phyloP scores from a whole-genome alignment of 1,284 basidiomycete species.

The Trichosporon inkin region DNA sequence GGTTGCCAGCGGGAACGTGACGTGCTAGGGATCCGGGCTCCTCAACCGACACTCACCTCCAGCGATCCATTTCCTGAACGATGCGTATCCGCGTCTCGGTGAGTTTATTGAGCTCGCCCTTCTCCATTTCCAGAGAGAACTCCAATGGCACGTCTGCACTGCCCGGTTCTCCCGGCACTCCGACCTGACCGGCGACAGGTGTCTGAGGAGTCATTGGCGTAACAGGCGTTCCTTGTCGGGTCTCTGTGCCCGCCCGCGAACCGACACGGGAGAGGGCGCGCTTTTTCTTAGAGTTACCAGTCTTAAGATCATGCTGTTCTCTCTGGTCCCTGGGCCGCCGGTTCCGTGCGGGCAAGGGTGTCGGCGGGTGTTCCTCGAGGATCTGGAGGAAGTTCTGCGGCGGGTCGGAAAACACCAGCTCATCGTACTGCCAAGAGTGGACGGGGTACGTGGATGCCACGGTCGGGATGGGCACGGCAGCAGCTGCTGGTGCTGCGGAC shows the following conservation, averaged over 20 bases:
- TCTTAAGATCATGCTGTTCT: slow-evolving; percentile 29
- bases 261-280: slow-evolving; percentile 39
- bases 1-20: not conserved
- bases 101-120: slow-evolving; percentile 73
- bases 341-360: slow-evolving; percentile 65
- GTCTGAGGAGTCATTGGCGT: slow-evolving; percentile 4
- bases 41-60: slow-evolving; percentile 39
- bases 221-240: slow-evolving; percentile 6
- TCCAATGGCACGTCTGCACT: slow-evolving; percentile 59
- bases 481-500: slow-evolving; percentile 1
- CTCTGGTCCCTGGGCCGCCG: slow-evolving; percentile 48
- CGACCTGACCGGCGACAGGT: slow-evolving; percentile 33
- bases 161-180: slow-evolving; percentile 41
- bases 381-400: slow-evolving; percentile 81
- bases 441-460: slow-evolving; percentile 54
- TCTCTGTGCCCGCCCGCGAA: slow-evolving; percentile 55
- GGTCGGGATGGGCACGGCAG: not conserved
- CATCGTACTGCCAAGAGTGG: slow-evolving; percentile 99
- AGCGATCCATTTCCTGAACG: slow-evolving; percentile 49
- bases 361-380: slow-evolving; percentile 76
- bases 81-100: slow-evolving; percentile 71
- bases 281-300: slow-evolving; percentile 41
- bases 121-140: slow-evolving; percentile 76
- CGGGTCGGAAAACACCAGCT: slow-evolving; percentile 94
- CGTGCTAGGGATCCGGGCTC: not conserved